Percentiles rank a stretch among this genome's conserved stretches.
Evolutionary conservation across 345 rosid genomes (phyloP).

Genomic region (Aurinia saxatilis): DNA sequence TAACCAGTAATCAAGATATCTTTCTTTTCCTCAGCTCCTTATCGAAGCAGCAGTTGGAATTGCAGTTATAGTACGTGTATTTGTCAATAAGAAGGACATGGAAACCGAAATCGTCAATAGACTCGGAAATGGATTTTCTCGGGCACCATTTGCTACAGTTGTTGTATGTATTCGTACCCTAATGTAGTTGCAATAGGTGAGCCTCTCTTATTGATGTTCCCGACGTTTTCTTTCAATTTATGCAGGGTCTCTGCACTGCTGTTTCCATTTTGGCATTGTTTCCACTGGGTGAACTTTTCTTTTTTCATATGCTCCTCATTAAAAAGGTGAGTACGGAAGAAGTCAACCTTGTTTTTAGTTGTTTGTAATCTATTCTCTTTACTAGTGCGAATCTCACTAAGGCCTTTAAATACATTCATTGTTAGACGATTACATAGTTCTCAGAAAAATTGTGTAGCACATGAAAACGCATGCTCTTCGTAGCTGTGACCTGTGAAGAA

Average conservation of each 20-base stretch:
- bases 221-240: conserved; percentile 2
- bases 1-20: not conserved
- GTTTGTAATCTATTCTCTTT: not conserved
- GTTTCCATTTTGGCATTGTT: conserved; percentile 88
- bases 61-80: conserved; percentile 82
- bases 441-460: not conserved
- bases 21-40: conserved; percentile 49
- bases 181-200: not conserved
- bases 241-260: conserved; percentile 78
- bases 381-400: not conserved
- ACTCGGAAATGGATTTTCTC: conserved; percentile 97
- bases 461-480: not conserved
- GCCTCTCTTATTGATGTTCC: conserved; percentile 18
- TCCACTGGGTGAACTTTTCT: conserved; percentile 91
- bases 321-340: conserved; percentile 57
- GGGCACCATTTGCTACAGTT: conserved; percentile 88
- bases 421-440: not conserved
- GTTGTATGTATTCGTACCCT: conserved; percentile 51
- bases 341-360: not conserved
- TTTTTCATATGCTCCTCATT: conserved; percentile 90
- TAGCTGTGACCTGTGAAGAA: not conserved
- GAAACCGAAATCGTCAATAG: conserved; percentile 80
- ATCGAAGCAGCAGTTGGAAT: conserved; percentile 90
- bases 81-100: conserved; percentile 76
- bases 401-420: not conserved